Evolutionary conservation across 345 rosid species (phyloP), one percentile per base, ranked within the genome.

Genomic region (Dimocarpus longan): DNA sequence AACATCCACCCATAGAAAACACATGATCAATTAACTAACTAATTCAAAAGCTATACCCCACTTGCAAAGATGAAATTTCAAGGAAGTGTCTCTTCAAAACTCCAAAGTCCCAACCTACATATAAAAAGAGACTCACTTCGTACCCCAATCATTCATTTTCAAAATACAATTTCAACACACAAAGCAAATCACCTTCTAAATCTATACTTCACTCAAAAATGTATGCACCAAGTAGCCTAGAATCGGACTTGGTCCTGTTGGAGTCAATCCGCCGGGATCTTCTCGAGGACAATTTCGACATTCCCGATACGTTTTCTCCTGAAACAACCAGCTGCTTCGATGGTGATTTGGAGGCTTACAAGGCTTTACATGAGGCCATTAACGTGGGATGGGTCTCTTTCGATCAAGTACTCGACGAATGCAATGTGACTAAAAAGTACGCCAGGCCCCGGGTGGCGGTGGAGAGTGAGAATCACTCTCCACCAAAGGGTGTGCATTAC

Each of bases 181-280:
- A 13, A 16, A 13, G 16, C 9, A 13, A 54, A 54, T 46, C n/a
- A 16, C 18, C 18, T 13, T 19, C 7, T 15, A 54, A 54, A 4
- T 13, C 8, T 19, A 59, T 8, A n/a, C 22, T 8, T 19, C 26
- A 59, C 64, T 59, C 26, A 59, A 21, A 59, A 81, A 81, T 81
- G 80, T 8, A 59, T n/a, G 28, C 6, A 43, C n/a, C 18, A 24
- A 62, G 15, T 26, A 68, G 7, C 42, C 60, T 73, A 1, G 73
- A 72, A 0, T 64, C 69, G 9, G 83, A 81, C 66, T 70, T 76
- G 18, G 70, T 79, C 13, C 40, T 82, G 46, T 60, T 86, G 39
- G 83, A 86, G 15, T 76, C 86, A 0, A 77, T 86, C 12, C 65
- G 86, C 65, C 75, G 48, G 16, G 50, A 76, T 66, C 86, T 83